phyloP scores from a whole-genome alignment of 106 monocot species.

The Allium fistulosum region DNA sequence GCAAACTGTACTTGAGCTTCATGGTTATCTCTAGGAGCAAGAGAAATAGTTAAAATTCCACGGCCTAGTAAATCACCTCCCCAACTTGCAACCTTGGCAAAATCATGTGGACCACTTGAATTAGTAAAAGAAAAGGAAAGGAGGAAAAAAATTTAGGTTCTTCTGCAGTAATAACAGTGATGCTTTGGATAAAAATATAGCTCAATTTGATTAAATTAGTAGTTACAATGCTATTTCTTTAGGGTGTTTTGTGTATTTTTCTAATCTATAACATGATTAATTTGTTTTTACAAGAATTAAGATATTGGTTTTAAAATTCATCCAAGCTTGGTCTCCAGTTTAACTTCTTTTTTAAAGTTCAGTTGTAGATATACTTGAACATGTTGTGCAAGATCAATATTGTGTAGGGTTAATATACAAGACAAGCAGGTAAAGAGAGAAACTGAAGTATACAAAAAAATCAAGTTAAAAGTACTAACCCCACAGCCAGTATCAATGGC shows the following conservation, averaged over 20 bases:
- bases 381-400: no score
- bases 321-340: no score
- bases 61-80: constrained; percentile 74
- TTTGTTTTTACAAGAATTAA: no score
- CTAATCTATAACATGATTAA: no score
- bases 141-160: constrained; percentile 78
- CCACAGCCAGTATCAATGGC: constrained; percentile 94
- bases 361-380: no score
- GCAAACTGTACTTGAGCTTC: constrained; percentile 95
- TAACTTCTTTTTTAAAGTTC: no score
- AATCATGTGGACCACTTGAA: constrained; percentile 79
- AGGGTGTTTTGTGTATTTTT: no score
- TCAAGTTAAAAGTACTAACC: constrained; percentile 27
- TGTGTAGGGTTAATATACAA: no score
- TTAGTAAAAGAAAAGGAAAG: constrained; percentile 68
- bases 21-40: constrained; percentile 88
- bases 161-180: constrained; percentile 76
- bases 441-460: constrained; percentile 4
- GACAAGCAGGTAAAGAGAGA: no score
- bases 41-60: constrained; percentile 65
- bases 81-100: constrained; percentile 86
- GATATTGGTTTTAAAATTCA: no score
- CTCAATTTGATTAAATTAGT: no score
- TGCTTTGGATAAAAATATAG: constrained; percentile 28
- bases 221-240: no score